Evolutionary conservation across 805 yeast species (phyloP), one percentile per base, ranked within the genome.

Genomic region (Candida piceae): DNA sequence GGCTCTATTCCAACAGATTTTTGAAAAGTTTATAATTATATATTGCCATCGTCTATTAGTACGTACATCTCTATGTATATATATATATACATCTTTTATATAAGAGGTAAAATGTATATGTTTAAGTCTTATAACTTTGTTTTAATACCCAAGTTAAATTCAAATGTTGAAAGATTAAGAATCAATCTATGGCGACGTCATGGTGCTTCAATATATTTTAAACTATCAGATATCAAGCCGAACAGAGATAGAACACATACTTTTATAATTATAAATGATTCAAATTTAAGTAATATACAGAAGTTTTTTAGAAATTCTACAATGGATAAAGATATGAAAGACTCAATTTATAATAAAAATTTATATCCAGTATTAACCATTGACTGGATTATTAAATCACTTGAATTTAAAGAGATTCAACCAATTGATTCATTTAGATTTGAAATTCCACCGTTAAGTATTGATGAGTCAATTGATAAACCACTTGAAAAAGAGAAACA

Each of bases 191-290:
- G 58, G 51, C 37, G 39, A 21, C 33, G 38, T 12, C 37, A 55
- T 25, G 64, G 63, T 5, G 64, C 64, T 3, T 27, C 15, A 3
- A 40, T 58, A 13, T 35, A 23, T 7, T 38, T 32, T 36, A 32
- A 13, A 15, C 27, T 43, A 20, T 15, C 20, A 16, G 37, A 38
- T 19, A 19, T 17, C 16, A 19, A 15, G 15, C 10, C n/a, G 10
- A 16, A 10, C 17, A 13, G 28, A 27, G 21, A 22, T 17, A 31
- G 12, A 6, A 13, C 13, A 26, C 18, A 26, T 20, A 27, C 34
- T 5, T 22, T 35, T 13, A 16, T 43, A 12, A 40, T 46, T 18
- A 41, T 46, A 10, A 38, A 29, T 13, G 43, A 32, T 24, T 15
- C n/a, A n/a, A n/a, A n/a, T n/a, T n/a, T n/a, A n/a, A n/a, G n/a